phyloP scores from a whole-genome alignment of 257 asterid genomes.

The Solanum peruvianum region DNA sequence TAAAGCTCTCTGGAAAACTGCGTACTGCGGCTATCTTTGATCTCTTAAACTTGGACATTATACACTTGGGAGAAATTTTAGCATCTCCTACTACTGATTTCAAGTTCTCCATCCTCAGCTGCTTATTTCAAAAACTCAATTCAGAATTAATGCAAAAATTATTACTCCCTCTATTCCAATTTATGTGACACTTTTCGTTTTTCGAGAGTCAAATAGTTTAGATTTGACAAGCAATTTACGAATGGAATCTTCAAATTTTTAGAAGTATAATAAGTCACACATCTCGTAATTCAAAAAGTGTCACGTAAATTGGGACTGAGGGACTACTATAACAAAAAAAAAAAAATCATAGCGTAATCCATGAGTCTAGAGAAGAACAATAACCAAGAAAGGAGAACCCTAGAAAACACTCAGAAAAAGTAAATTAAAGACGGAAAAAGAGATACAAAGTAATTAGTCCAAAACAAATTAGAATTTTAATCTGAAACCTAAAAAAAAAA shows the following conservation, averaged over 20 bases:
- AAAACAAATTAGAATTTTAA: not conserved
- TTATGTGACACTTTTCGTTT: no score
- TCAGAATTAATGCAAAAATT: not conserved
- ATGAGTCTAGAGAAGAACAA: not conserved
- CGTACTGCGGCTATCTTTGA: not conserved
- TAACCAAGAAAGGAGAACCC: not conserved
- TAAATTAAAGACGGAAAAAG: not conserved
- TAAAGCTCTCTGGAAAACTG: not conserved
- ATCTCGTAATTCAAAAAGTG: no score
- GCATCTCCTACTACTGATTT: not conserved
- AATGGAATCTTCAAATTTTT: no score
- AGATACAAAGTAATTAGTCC: not conserved
- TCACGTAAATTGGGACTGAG: no score
- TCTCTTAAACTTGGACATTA: not conserved
- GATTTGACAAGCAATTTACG: no score
- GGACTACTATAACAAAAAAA: not conserved
- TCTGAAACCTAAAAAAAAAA: not conserved
- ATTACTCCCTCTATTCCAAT: no score
- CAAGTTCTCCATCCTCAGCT: not conserved
- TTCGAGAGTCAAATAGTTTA: no score
- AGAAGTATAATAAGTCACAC: no score
- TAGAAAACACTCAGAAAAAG: not conserved
- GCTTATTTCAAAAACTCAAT: not conserved
- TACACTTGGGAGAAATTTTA: not conserved
- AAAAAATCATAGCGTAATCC: not conserved